Evolutionary conservation across 345 rosid species (phyloP).

Genomic region (Eucalyptus tenuipes): DNA sequence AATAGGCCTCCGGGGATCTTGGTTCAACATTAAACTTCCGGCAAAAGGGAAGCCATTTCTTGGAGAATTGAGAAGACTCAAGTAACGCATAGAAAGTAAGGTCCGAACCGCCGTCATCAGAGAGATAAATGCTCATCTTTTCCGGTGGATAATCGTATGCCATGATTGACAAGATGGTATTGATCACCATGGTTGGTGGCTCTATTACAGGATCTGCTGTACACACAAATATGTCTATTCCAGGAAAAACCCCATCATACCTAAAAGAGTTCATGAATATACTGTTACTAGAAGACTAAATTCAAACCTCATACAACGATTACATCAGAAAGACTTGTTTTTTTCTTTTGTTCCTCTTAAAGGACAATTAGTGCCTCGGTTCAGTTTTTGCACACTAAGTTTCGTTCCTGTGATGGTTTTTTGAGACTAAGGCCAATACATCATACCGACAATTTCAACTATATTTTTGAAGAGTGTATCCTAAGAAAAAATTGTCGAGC

Average conservation of each 20-base stretch:
- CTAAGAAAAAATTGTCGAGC: background rate
- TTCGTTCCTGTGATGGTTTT: background rate
- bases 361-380: background rate
- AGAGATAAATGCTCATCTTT: conserved; percentile 47
- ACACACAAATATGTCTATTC: conserved; percentile 58
- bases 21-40: conserved; percentile 38
- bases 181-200: conserved; percentile 59
- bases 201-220: conserved; percentile 64
- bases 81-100: conserved; percentile 47
- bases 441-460: background rate
- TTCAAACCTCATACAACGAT: background rate
- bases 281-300: background rate
- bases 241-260: conserved; percentile 23
- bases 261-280: background rate
- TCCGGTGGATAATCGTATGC: conserved; percentile 52
- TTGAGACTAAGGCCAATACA: background rate
- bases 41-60: conserved; percentile 53
- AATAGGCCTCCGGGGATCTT: conserved; percentile 50
- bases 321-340: background rate
- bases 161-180: conserved; percentile 50
- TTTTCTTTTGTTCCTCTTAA: background rate
- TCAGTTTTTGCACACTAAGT: background rate
- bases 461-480: background rate
- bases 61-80: conserved; percentile 39
- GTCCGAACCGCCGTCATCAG: conserved; percentile 59